Percentiles rank a stretch among this genome's conserved stretches.
Evolutionary conservation across 805 yeast species (phyloP).

Genomic region (Metschnikowia lochheadii): DNA sequence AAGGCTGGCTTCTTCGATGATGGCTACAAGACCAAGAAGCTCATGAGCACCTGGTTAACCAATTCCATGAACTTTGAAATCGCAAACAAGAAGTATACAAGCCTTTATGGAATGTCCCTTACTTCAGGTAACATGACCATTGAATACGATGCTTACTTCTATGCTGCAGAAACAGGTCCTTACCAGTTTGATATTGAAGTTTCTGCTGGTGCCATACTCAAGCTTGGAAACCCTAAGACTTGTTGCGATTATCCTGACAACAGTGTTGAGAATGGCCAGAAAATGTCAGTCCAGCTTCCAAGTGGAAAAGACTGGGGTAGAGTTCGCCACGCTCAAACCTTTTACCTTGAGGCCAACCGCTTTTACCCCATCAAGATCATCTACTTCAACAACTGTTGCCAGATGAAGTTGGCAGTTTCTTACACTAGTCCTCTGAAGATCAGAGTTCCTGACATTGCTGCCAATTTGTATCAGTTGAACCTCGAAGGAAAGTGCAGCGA

Average conservation of each 20-base stretch:
- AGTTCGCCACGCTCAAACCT: neutral
- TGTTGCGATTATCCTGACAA: conserved; percentile 6
- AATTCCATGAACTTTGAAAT: neutral
- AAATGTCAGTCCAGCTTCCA: neutral
- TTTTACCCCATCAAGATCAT: conserved; percentile 11
- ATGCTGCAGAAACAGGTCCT: conserved; percentile 1
- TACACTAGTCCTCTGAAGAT: neutral
- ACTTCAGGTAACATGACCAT: neutral
- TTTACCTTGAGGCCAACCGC: conserved; percentile 2
- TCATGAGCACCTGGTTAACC: neutral
- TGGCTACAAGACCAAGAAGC: neutral
- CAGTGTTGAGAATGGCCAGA: neutral
- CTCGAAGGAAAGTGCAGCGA: neutral
- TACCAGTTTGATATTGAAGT: neutral
- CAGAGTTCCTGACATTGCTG: neutral
- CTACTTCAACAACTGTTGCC: conserved; percentile 7
- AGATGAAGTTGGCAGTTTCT: neutral
- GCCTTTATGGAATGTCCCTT: neutral
- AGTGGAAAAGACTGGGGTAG: neutral
- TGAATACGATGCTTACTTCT: conserved; percentile 3
- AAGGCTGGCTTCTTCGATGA: neutral
- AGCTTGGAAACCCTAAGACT: neutral
- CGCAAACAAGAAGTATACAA: neutral
- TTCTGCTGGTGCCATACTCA: conserved; percentile 4
- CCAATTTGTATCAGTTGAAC: neutral